These are phyloP conservation scores for Cladobotryum mycophilum DNA, from an alignment of 2,329 filamentous ascomycete genomes.

Conservation along the genomic window DNA sequence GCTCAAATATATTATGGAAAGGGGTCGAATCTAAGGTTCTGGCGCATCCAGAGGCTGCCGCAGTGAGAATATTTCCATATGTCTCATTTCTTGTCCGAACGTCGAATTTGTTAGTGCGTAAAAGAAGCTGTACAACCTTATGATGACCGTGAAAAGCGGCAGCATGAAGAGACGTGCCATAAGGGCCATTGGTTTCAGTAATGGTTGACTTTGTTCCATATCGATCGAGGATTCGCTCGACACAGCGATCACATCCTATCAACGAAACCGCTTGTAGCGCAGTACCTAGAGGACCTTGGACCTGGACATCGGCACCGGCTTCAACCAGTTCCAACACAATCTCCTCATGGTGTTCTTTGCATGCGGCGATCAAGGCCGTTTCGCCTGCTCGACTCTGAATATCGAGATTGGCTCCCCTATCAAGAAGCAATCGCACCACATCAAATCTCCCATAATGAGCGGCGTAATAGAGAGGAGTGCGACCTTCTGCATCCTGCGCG, in stretches of 20 bases:
- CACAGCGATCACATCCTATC: neutral
- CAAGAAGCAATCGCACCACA: too few relatives aligned
- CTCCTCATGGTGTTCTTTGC: slow-evolving; percentile 1
- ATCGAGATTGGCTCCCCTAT: too few relatives aligned
- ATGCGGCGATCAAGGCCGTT: neutral
- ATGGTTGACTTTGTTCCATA: too few relatives aligned
- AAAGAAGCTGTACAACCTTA: neutral
- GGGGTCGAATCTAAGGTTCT: neutral
- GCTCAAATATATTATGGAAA: neutral
- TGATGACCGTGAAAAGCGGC: slow-evolving; percentile 1
- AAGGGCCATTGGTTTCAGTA: neutral
- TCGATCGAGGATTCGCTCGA: neutral
- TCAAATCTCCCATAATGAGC: too few relatives aligned
- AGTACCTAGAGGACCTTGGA: neutral
- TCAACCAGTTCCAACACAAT: neutral
- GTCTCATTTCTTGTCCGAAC: neutral
- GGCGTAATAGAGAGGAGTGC: too few relatives aligned
- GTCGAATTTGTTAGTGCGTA: neutral
- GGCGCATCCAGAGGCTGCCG: neutral
- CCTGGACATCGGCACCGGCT: neutral
- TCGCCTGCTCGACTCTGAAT: neutral
- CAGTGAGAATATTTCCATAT: neutral
- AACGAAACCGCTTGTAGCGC: slow-evolving; percentile 2
- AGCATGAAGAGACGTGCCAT: slow-evolving; percentile 3
- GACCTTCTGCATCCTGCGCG: too few relatives aligned